These are phyloP conservation scores for Penicillium sp. DNA, from an alignment of 2,329 filamentous ascomycete species.

Conservation along the genomic window DNA sequence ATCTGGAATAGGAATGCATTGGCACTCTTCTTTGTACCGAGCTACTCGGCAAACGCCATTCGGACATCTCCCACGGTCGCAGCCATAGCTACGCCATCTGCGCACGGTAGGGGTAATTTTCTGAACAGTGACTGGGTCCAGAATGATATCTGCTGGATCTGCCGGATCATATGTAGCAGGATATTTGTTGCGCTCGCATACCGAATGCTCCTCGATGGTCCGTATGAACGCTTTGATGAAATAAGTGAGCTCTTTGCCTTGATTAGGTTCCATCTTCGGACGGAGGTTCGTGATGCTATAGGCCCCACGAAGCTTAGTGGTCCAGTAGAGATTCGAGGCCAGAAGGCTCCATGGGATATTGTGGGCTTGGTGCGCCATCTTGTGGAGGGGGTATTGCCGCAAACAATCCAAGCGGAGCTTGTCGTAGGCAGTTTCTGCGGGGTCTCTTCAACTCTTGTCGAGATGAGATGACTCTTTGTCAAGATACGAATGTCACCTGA, in stretches of 20 bases:
- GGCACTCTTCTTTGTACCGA: neutral
- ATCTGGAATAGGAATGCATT: neutral
- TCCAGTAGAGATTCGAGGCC: neutral
- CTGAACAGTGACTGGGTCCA: neutral
- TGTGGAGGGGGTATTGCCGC: neutral
- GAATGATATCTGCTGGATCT: neutral
- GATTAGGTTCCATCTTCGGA: neutral
- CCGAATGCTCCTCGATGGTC: neutral
- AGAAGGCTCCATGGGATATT: neutral
- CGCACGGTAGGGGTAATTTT: neutral
- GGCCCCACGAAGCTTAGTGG: neutral
- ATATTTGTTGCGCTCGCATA: neutral
- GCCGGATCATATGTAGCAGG: neutral
- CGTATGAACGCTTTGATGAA: neutral
- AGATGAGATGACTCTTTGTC: neutral
- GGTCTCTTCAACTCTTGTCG: neutral
- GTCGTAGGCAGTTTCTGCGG: neutral
- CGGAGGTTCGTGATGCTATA: neutral
- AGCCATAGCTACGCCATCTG: slow-evolving; percentile 1
- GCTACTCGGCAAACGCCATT: neutral
- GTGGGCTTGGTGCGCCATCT: neutral
- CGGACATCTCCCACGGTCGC: neutral
- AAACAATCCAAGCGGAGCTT: neutral
- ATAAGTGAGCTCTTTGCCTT: neutral
- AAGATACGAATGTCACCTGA: neutral